Percentiles rank a stretch among this genome's conserved stretches.
Conservation (phyloP, 2,329 filamentous ascomycete genomes). For the Fusarium vanettenii region DNA sequence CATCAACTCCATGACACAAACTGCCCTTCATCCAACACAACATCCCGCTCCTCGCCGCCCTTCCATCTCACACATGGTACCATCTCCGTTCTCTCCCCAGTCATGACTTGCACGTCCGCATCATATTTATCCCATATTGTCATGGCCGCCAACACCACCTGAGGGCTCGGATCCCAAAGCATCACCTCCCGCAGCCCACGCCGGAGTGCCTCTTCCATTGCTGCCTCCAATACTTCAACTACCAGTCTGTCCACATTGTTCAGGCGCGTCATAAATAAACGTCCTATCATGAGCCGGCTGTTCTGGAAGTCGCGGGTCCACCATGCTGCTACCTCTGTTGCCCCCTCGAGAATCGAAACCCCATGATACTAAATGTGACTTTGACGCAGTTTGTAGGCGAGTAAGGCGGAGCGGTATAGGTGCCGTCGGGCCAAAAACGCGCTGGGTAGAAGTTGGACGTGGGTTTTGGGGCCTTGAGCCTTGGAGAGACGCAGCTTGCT, state of each 20-base stretch:
- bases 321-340: constrained; percentile 44
- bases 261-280: constrained; percentile 21
- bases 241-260: neutral
- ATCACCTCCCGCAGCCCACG: constrained; percentile 49
- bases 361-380: neutral
- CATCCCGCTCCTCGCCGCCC: constrained; percentile 38
- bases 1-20: constrained; percentile 21
- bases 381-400: constrained; percentile 37
- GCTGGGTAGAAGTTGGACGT: constrained; percentile 50
- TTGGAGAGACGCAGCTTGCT: constrained; percentile 39
- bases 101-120: constrained; percentile 37
- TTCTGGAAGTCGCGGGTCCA: constrained; percentile 51
- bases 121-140: neutral
- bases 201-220: constrained; percentile 47
- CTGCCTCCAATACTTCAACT: constrained; percentile 45
- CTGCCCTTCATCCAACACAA: constrained; percentile 44
- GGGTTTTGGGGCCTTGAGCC: constrained; percentile 40
- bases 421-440: constrained; percentile 48
- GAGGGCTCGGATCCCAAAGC: constrained; percentile 51
- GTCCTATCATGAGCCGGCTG: constrained; percentile 30
- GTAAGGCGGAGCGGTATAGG: constrained; percentile 45
- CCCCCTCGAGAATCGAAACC: constrained; percentile 20
- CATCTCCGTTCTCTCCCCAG: constrained; percentile 46
- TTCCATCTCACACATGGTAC: constrained; percentile 53
- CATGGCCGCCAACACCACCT: neutral